Evolutionary conservation across 1,284 basidiomycete species (phyloP).

Genomic region (Leccinum ponderosum): DNA sequence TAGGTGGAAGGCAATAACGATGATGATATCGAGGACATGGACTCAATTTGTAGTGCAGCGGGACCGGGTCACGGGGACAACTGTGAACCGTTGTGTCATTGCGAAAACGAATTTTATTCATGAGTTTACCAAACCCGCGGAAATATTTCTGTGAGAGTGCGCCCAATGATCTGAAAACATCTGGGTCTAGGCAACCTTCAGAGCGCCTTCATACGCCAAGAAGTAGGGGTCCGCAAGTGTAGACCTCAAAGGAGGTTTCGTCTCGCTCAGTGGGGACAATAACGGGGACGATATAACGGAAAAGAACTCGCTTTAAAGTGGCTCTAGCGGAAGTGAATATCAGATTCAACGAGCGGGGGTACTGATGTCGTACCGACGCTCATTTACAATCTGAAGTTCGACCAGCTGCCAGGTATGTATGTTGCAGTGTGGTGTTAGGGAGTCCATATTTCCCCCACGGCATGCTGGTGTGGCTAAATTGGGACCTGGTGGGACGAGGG

Average conservation of each 20-base stretch:
- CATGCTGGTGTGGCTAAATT: not conserved
- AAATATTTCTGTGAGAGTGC: not conserved
- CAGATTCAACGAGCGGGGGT: not conserved
- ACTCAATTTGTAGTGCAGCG: not conserved
- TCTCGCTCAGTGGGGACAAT: not conserved
- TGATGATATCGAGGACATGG: not conserved
- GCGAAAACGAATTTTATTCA: not conserved
- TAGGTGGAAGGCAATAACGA: not conserved
- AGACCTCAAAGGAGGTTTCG: not conserved
- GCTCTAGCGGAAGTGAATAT: not conserved
- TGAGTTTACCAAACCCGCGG: not conserved
- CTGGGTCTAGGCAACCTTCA: not conserved
- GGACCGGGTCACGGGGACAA: not conserved
- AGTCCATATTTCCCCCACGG: not conserved
- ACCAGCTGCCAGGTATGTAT: not conserved
- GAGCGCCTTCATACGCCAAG: not conserved
- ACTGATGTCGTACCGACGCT: not conserved
- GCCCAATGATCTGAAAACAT: not conserved
- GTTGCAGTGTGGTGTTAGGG: not conserved
- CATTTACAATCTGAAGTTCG: not conserved
- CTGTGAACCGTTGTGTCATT: not conserved
- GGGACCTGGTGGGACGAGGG: not conserved
- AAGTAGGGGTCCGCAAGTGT: not conserved
- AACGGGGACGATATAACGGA: not conserved
- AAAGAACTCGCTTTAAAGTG: not conserved